Base-by-base conservation (phyloP, 768 basidiomycete genomes). In the Floccularia luteovirens region DNA sequence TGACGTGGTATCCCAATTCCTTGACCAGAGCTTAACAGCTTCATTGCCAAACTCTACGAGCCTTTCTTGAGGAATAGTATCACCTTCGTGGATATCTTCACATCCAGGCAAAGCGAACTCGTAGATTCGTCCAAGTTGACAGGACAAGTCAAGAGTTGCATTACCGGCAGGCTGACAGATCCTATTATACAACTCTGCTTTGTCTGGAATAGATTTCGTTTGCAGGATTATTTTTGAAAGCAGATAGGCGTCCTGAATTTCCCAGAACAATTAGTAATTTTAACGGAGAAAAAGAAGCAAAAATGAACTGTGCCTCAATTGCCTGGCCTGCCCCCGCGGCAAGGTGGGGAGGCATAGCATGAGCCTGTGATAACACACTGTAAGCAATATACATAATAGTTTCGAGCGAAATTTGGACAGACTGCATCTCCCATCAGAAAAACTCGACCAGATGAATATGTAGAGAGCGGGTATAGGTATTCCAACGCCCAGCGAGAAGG, bases 351-450 rank as follows among this genome's bases (percentile, higher is more conserved):
- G 36, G 8, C 36, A 38, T 38, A 13, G 36, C 36, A 23, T 38
- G 36, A 4, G 5, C 36, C 36, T 38, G 24, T 10, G 17, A 7
- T 12, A 12, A 12, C 2, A 21, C n/a, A n/a, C n/a, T n/a, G n/a
- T 38, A 21, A 23, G 10, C n/a, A 7, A 38, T 7, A n/a, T n/a
- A 17, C 8, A 12, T 11, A 8, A 38, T 12, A 12, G 12, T 2
- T 14, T 12, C 8, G n/a, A 21, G n/a, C 19, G 20, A 38, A 13
- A n/a, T 10, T n/a, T 13, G 1, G 24, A 31, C 46, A 16, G 36
- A 57, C 55, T 8, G 55, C 53, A 34, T 57, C 55, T 6, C 55
- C 55, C 2, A 55, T 24, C 23, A 57, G 34, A 2, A 44, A 24
- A 11, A 50, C 50, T 12, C 48, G 39, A 10, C 47, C 36, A 2